A percentile compares a stretch with the other conserved stretches of the same genome.
Conservation (phyloP, 2,329 filamentous ascomycete species). For the Fusarium tupiense region DNA sequence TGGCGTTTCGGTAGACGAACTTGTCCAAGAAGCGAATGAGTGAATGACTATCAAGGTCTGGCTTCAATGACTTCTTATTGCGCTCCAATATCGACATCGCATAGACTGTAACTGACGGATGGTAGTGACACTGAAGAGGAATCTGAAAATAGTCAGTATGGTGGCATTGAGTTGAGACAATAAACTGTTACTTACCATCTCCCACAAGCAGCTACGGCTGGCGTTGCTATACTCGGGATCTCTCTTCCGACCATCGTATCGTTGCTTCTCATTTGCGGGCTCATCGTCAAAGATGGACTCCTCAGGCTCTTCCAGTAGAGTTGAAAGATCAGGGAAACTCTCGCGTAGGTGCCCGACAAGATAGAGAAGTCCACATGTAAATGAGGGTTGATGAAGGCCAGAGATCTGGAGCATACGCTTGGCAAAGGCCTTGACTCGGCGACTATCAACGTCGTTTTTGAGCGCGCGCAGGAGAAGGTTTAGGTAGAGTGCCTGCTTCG, state of each 20-base stretch:
- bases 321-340: constrained; percentile 81
- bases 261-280: constrained; percentile 49
- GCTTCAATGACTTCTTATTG: constrained; percentile 81
- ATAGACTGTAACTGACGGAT: constrained; percentile 90
- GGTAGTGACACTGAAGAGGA: constrained; percentile 73
- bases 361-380: constrained; percentile 92
- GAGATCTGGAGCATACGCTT: constrained; percentile 92
- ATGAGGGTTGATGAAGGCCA: constrained; percentile 89
- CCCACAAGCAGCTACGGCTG: constrained; percentile 94
- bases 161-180: not conserved
- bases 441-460: constrained; percentile 89
- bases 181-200: constrained; percentile 67
- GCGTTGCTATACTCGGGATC: constrained; percentile 93
- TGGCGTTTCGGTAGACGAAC: constrained; percentile 97
- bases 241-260: constrained; percentile 89
- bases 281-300: constrained; percentile 72
- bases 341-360: constrained; percentile 82
- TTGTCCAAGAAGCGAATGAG: constrained; percentile 96
- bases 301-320: constrained; percentile 83
- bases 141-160: constrained; percentile 44
- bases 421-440: constrained; percentile 93
- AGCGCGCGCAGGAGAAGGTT: constrained; percentile 90
- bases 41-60: constrained; percentile 88
- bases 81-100: constrained; percentile 76
- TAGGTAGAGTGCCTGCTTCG: constrained; percentile 94